Conservation (phyloP, 2,329 filamentous ascomycete genomes). For the Aspergillus sp. region DNA sequence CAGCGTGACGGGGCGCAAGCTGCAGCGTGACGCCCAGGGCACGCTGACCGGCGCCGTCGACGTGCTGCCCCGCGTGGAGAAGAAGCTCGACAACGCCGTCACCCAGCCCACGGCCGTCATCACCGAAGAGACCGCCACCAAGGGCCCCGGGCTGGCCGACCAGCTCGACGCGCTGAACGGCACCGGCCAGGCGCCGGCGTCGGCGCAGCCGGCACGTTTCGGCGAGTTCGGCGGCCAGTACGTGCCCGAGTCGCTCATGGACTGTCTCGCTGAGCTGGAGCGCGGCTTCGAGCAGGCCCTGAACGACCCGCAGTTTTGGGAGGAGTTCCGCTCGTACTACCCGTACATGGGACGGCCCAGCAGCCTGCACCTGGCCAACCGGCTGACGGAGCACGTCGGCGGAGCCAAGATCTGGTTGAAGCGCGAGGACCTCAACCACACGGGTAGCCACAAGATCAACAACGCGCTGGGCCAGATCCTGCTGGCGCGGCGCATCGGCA, state of each 20-base stretch:
- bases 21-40: slow-evolving; percentile 44
- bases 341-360: slow-evolving; percentile 96
- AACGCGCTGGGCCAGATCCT: slow-evolving; percentile 94
- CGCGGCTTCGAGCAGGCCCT: slow-evolving; percentile 83
- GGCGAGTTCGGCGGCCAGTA: slow-evolving; percentile 97
- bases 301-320: slow-evolving; percentile 90
- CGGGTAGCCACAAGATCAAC: slow-evolving; percentile 99
- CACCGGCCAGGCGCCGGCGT: slow-evolving; percentile 41
- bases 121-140: slow-evolving; percentile 52
- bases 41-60: slow-evolving; percentile 63
- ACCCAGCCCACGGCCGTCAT: slow-evolving; percentile 62
- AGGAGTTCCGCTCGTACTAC: slow-evolving; percentile 94
- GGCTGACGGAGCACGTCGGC: slow-evolving; percentile 82
- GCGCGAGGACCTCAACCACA: slow-evolving; percentile 96
- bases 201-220: slow-evolving; percentile 77
- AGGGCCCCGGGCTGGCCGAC: slow-evolving; percentile 70
- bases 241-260: slow-evolving; percentile 96
- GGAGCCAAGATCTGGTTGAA: slow-evolving; percentile 98
- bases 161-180: slow-evolving; percentile 80
- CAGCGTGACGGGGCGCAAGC: slow-evolving; percentile 61
- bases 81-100: slow-evolving; percentile 53
- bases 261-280: slow-evolving; percentile 88
- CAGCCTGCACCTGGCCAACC: slow-evolving; percentile 82
- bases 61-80: slow-evolving; percentile 65
- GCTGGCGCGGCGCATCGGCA: slow-evolving; percentile 79